phyloP scores from a whole-genome alignment of 2,329 filamentous ascomycete genomes.

The Elsinoe ampelina region DNA sequence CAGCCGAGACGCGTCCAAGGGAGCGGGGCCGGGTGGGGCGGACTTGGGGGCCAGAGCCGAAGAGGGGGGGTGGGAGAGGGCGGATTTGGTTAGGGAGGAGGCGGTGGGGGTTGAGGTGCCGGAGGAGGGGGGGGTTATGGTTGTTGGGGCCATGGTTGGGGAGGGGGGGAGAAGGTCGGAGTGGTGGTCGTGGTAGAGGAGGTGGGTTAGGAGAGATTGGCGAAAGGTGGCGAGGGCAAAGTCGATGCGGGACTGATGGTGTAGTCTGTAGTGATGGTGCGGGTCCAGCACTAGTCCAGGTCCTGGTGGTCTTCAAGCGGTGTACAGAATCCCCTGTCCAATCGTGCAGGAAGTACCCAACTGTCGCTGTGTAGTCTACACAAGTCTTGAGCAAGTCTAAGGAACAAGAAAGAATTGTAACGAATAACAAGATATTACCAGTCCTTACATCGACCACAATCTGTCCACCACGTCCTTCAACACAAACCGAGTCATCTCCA shows the following conservation, averaged over 20 bases:
- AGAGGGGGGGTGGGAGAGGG: slow-evolving; percentile 26
- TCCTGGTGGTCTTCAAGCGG: too few species aligned
- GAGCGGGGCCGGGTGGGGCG: slow-evolving; percentile 22
- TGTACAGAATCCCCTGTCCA: too few species aligned
- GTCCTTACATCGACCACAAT: not conserved
- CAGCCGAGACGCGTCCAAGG: slow-evolving; percentile 37
- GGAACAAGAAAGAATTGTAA: too few species aligned
- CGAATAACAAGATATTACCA: too few species aligned
- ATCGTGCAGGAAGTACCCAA: too few species aligned
- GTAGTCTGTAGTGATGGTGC: too few species aligned
- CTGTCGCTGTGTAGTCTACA: too few species aligned
- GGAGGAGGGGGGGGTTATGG: slow-evolving; percentile 27
- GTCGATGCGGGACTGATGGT: too few species aligned
- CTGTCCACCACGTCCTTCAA: not conserved
- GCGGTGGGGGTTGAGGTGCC: slow-evolving; percentile 28
- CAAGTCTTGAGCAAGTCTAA: too few species aligned
- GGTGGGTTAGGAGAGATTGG: not conserved
- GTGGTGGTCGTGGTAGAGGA: not conserved
- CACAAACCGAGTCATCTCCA: not conserved
- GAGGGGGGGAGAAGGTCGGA: not conserved
- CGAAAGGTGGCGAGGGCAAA: too few species aligned
- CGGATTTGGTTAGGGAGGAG: slow-evolving; percentile 28
- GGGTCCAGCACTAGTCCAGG: too few species aligned
- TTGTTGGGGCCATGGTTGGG: not conserved
- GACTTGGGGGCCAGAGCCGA: slow-evolving; percentile 18